Base-by-base conservation (phyloP, 108 stramenopile genomes). In the Stephanodiscus triporus region DNA sequence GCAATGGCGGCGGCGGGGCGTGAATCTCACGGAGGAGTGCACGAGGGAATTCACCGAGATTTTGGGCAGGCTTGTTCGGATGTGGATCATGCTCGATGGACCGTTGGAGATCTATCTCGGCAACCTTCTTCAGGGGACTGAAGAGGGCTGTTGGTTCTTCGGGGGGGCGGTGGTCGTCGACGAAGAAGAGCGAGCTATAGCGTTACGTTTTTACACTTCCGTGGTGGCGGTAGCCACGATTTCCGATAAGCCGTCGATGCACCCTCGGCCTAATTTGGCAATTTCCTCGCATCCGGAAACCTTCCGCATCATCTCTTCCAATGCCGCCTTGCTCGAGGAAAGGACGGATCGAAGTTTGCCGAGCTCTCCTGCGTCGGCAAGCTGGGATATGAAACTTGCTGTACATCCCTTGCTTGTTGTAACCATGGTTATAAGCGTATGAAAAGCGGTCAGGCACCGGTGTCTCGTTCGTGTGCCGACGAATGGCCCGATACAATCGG, bases 401-500 rank as follows among this genome's bases (percentile, higher is more conserved):
- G 22, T 57, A 11, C 47, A 45, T 10, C 16, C 26, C 45, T 66
- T 57, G 63, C 62, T 29, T 51, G n/a, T 29, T 51, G n/a, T 56
- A 1, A 63, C 43, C 69, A 23, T 3, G 32, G 24, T 55, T 22
- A 32, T 50, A 3, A 78, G 55, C 29, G 22, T n/a, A 8, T 16
- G 36, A 7, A 70, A 58, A 40, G 77, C 70, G 45, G 51, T 57
- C 20, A 71, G 37, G 23, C 58, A 63, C 57, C 42, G 69, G 1
- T 16, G 26, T 6, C 54, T 34, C n/a, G 62, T 57, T 66, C 40
- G 56, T 1, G 71, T 68, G 20, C 80, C 80, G 40, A 69, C 68
- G 34, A 59, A 81, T 17, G 73, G 36, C 13, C 80, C 80, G 54
- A 81, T 81, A 48, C 73, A 81, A 32, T 54, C 65, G 13, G 40